Evolutionary conservation across 2,329 filamentous ascomycete genomes (phyloP).

Genomic region (Fusarium sp.): DNA sequence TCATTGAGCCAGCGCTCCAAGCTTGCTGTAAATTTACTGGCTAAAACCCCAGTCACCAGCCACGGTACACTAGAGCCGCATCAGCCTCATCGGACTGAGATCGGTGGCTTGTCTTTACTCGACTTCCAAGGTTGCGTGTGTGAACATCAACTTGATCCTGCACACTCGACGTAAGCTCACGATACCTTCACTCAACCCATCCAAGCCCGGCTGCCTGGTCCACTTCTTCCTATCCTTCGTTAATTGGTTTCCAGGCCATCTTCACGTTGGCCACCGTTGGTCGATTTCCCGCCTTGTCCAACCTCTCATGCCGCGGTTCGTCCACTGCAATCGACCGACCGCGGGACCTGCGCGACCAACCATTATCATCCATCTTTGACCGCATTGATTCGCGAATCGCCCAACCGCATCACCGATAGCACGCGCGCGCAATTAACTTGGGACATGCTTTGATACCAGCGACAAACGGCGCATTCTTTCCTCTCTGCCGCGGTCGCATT

Average conservation of each 20-base stretch:
- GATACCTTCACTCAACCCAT: conserved; percentile 32
- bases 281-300: conserved; percentile 3
- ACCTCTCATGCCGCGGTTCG: conserved; percentile 46
- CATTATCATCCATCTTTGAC: conserved; percentile 45
- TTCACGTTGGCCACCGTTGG: not conserved
- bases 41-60: conserved; percentile 36
- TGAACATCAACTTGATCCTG: conserved; percentile 35
- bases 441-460: conserved; percentile 46
- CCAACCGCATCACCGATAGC: conserved; percentile 7
- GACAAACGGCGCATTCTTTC: conserved; percentile 40
- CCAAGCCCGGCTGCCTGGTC: not conserved
- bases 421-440: conserved; percentile 21
- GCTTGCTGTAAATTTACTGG: conserved; percentile 26
- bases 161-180: conserved; percentile 30
- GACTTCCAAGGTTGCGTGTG: conserved; percentile 20
- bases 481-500: conserved; percentile 39
- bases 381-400: conserved; percentile 39
- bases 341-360: conserved; percentile 46
- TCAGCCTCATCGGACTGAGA: conserved; percentile 44
- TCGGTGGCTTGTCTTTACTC: conserved; percentile 38
- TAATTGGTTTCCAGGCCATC: not conserved
- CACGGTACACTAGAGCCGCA: conserved; percentile 47
- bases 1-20: conserved; percentile 1
- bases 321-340: conserved; percentile 48
- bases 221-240: not conserved